Evolutionary conservation across 2,329 filamentous ascomycete species (phyloP), one percentile per base, ranked within the genome.

Genomic region (Colletotrichum lupini): DNA sequence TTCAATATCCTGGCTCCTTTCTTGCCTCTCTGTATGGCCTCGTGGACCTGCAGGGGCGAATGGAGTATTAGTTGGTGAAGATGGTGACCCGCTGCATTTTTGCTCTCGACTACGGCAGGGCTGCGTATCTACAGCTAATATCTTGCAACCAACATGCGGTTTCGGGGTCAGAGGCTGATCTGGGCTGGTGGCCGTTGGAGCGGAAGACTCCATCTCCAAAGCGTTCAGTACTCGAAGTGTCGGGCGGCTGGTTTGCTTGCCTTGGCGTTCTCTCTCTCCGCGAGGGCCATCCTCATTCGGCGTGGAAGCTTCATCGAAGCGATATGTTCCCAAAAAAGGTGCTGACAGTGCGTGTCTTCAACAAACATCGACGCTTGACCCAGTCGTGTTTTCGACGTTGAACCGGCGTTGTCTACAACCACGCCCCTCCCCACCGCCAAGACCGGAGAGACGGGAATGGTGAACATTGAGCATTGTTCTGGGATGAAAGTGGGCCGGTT

Each of bases 281-380:
- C 37, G 53, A 22, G 22, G 53, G 46, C 12, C n/a, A 49, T 68
- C 37, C 22, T 42, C 28, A 37, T 19, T 16, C 14, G 4, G 58
- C 58, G 37, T 63, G 37, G 52, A 63, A 46, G 58, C 37, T 4
- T 72, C 63, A 65, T 63, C 58, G 30, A 72, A 72, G 53, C 42
- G 59, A 63, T 58, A 14, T 19, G 65, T 16, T 56, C 26, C 53
- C 16, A 16, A 24, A 28, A 9, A 28, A 22, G 30, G 30, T 56
- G 22, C 22, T 37, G 30, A 14, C 30, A 26, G 62, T 28, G 49
- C 5, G 14, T 32, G 22, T 22, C 30, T 6, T 56, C 49, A 22
- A 26, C 62, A 11, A 32, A 4, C 46, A 30, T 53, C 30, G 26
- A n/a, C 8, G 62, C 26, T 59, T 30, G 62, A n/a, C 16, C 14